Base-by-base conservation (phyloP, 176 grass and related monocot genomes). In the Poa pratensis region DNA sequence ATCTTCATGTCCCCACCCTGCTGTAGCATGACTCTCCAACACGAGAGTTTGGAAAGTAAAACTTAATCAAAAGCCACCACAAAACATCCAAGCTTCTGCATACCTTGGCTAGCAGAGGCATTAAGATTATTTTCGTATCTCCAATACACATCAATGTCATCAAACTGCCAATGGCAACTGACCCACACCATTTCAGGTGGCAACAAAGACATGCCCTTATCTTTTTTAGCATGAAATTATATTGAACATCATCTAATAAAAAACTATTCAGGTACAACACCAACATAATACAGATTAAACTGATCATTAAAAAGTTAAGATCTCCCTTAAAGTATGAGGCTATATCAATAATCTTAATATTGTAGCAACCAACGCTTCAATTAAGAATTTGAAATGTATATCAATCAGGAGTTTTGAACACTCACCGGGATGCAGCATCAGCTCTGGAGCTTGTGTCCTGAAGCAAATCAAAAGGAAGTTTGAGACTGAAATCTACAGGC, bases 371-470 rank as follows among this genome's bases (percentile, higher is more conserved):
- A 60, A 26, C 55, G 9, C 28, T 79, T 83, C 24, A 75, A 83
- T 30, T 23, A 51, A 73, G 39, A 72, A 84, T 61, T 49, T 69
- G 37, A 86, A 75, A 63, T 61, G 42, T 12, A 35, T 10, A 48
- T 20, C 2, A 80, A 8, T 22, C 23, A 88, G 61, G 26, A 76
- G 55, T 23, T 58, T 59, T 78, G 45, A 83, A 20, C 20, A 84
- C 93, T 95, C 63, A 95, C 93, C 65, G 22, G 62, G 85, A 86
- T 79, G 67, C 64, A 61, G 45, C 83, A 78, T 76, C 50, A 22
- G 46, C 71, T 86, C 86, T 89, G 69, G 80, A 73, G 35, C 88
- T 88, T 70, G 52, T 51, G 74, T 73, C 88, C 93, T 95, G 90
- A 92, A 88, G 92, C 30, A 75, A 65, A 77, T 51, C 20, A 79